Evolutionary conservation across 352 stramenopile species (phyloP).

Genomic region (Phytophthora ramorum): DNA sequence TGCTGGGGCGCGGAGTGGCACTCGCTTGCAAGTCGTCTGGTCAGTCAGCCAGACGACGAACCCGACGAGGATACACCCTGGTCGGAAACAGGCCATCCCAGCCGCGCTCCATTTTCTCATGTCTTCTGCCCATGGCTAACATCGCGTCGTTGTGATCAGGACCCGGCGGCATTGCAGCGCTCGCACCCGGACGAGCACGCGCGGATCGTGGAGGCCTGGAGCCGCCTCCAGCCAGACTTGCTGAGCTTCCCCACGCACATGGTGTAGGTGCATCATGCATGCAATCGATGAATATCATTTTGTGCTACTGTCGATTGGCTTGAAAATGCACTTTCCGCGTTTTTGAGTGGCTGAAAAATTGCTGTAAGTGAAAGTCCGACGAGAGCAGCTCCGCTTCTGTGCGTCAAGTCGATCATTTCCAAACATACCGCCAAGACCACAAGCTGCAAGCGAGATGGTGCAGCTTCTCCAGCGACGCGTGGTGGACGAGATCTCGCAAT

Average conservation of each 20-base stretch:
- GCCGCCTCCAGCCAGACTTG: conserved; percentile 74
- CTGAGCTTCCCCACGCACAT: conserved; percentile 49
- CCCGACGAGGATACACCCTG: conserved; percentile 42
- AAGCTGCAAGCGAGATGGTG: conserved; percentile 25
- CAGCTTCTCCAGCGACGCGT: conserved; percentile 22
- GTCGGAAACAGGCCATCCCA: conserved; percentile 37
- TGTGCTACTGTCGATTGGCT: conserved; percentile 19
- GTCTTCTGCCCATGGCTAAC: conserved; percentile 20
- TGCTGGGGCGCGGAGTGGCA: conserved; percentile 24
- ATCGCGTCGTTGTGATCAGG: conserved; percentile 37
- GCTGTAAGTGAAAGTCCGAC: not conserved
- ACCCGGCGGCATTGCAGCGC: conserved; percentile 71
- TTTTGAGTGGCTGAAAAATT: conserved; percentile 19
- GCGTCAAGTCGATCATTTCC: conserved; percentile 17
- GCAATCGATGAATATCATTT: conserved; percentile 3
- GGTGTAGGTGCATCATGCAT: conserved; percentile 26
- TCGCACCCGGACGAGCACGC: conserved; percentile 76
- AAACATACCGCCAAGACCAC: conserved; percentile 15
- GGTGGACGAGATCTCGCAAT: conserved; percentile 16
- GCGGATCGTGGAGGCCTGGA: conserved; percentile 76
- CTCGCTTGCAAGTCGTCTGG: not conserved
- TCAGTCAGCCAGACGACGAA: conserved; percentile 33
- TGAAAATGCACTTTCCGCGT: conserved; percentile 9
- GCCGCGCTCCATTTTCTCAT: conserved; percentile 27
- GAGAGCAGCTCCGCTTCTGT: conserved; percentile 10